These are phyloP conservation scores for Nakaseomyces bracarensis DNA, from an alignment of 1,139 yeast species.

Conservation along the genomic window DNA sequence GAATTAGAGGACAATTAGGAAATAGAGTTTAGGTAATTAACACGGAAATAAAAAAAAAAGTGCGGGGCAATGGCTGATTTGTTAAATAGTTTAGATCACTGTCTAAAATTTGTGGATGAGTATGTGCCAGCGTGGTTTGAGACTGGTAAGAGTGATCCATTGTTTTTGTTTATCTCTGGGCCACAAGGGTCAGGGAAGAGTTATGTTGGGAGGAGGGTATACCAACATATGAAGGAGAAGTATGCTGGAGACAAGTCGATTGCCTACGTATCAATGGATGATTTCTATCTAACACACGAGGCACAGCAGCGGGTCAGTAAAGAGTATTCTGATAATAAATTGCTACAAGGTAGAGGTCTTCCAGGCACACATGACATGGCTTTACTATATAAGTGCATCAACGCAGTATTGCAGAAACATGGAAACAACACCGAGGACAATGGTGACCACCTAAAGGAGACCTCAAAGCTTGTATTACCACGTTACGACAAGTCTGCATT, in stretches of 20 bases:
- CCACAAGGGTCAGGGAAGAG: conserved; percentile 95
- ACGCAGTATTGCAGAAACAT: conserved; percentile 19
- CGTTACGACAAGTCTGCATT: conserved; percentile 69
- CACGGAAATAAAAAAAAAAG: no score
- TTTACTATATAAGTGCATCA: conserved; percentile 28
- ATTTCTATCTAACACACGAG: conserved; percentile 60
- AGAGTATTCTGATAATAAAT: conserved; percentile 39
- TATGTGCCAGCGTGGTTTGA: conserved; percentile 22
- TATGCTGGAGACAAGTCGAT: conserved; percentile 34
- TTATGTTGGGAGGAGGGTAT: conserved; percentile 42
- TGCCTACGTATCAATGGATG: conserved; percentile 72
- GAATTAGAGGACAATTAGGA: no score
- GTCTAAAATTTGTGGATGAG: conserved; percentile 19
- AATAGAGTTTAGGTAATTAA: no score
- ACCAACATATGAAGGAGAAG: conserved; percentile 32
- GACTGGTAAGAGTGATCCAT: conserved; percentile 33
- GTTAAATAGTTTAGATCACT: conserved; percentile 10
- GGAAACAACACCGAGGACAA: conserved; percentile 14
- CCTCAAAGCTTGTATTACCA: conserved; percentile 39
- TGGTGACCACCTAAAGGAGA: conserved; percentile 7
- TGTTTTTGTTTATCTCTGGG: conserved; percentile 68
- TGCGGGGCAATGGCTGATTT: not conserved
- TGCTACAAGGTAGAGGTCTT: conserved; percentile 73
- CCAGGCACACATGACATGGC: conserved; percentile 89
- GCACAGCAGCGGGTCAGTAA: conserved; percentile 46